phyloP scores from a whole-genome alignment of 192 early-diverging fungal genomes.

The Linnemannia zychae region DNA sequence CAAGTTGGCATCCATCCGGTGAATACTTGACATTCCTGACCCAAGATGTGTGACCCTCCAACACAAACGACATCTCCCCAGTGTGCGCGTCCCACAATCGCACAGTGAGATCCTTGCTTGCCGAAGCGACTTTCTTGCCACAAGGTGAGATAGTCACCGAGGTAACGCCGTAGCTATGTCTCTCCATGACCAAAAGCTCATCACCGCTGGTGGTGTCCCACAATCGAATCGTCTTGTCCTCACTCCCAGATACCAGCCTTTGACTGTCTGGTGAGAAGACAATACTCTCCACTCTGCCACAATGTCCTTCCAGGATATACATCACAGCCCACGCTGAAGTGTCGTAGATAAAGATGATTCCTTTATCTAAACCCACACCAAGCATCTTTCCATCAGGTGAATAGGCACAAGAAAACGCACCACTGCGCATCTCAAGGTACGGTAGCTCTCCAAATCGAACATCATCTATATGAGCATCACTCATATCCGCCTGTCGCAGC shows the following conservation, averaged over 20 bases:
- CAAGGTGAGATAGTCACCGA: background rate
- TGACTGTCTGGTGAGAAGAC: background rate
- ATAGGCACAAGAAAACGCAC: background rate
- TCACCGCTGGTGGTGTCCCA: background rate
- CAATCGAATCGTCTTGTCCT: background rate
- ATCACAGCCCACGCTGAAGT: background rate
- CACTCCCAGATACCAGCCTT: background rate
- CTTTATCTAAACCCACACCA: too few relatives aligned
- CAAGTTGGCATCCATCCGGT: background rate
- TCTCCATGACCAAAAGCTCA: background rate
- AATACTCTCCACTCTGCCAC: background rate
- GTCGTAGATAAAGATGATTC: too few relatives aligned
- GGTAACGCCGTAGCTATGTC: background rate
- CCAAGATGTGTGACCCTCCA: background rate
- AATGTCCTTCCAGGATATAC: background rate
- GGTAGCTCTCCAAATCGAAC: constrained; percentile 10
- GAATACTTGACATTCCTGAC: constrained; percentile 1
- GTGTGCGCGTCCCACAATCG: background rate
- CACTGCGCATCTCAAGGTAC: background rate
- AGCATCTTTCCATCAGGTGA: constrained; percentile 2
- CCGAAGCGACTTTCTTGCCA: background rate
- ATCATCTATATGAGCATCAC: background rate
- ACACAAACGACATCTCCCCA: background rate
- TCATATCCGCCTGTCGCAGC: constrained; percentile 6
- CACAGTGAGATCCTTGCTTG: background rate